Evolutionary conservation across 768 basidiomycete genomes (phyloP).

Genomic region (Lactarius akahatsu): DNA sequence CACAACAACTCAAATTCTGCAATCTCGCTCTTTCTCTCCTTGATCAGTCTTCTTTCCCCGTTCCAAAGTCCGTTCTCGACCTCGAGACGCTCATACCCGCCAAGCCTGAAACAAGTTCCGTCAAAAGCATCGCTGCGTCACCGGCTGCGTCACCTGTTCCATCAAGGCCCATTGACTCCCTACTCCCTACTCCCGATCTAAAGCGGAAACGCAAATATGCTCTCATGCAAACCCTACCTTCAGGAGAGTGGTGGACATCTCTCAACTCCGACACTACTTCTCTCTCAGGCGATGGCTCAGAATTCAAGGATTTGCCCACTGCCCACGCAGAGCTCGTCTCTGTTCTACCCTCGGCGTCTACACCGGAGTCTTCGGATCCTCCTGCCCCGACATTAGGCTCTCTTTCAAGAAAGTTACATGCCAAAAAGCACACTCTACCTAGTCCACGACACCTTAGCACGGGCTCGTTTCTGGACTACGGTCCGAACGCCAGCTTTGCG

Average conservation of each 20-base stretch:
- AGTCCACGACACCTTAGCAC: slow-evolving; percentile 56
- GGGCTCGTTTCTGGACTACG: slow-evolving; percentile 78
- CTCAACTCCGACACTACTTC: slow-evolving; percentile 48
- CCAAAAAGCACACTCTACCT: slow-evolving; percentile 43
- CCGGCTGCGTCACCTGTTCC: slow-evolving; percentile 34
- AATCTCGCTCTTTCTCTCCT: slow-evolving; percentile 69
- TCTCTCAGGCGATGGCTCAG: slow-evolving; percentile 38
- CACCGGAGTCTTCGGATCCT: slow-evolving; percentile 30
- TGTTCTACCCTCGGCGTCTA: slow-evolving; percentile 62
- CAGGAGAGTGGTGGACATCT: slow-evolving; percentile 78
- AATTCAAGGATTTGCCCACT: slow-evolving; percentile 53
- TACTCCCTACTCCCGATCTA: slow-evolving; percentile 30
- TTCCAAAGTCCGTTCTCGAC: slow-evolving; percentile 47
- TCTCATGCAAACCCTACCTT: slow-evolving; percentile 75
- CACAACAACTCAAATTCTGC: slow-evolving; percentile 74
- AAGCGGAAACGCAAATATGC: slow-evolving; percentile 57
- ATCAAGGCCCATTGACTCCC: slow-evolving; percentile 35
- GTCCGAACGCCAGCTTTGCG: slow-evolving; percentile 71
- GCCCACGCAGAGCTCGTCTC: slow-evolving; percentile 76
- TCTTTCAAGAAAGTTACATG: slow-evolving; percentile 48
- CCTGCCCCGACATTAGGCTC: slow-evolving; percentile 53
- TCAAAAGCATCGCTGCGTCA: slow-evolving; percentile 27
- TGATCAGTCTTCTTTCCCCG: slow-evolving; percentile 60
- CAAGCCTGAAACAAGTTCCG: slow-evolving; percentile 27
- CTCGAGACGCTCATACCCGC: slow-evolving; percentile 45